Percentiles rank a stretch among this genome's conserved stretches.
Evolutionary conservation across 1,284 basidiomycete species (phyloP).

Genomic region (Cutaneotrichosporon cyanovorans): DNA sequence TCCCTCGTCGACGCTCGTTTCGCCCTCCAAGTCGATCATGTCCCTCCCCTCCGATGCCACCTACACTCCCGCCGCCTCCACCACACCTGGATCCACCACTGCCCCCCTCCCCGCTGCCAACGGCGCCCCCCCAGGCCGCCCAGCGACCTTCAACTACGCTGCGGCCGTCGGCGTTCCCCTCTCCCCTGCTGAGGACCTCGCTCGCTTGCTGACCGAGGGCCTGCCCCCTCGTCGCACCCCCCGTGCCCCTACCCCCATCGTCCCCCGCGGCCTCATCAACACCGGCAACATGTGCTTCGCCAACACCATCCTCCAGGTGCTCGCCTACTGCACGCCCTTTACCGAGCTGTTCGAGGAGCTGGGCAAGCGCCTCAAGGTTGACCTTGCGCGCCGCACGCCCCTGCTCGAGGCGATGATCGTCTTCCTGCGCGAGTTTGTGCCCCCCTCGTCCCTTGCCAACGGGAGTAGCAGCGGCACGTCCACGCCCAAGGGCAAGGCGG

Average conservation of each 20-base stretch:
- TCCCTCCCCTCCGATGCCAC: constrained; percentile 16
- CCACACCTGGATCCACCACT: constrained; percentile 35
- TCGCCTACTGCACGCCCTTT: constrained; percentile 84
- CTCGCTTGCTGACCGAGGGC: constrained; percentile 54
- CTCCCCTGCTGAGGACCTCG: constrained; percentile 53
- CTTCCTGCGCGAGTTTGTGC: constrained; percentile 70
- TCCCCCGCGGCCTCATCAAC: constrained; percentile 79
- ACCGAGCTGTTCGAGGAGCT: constrained; percentile 69
- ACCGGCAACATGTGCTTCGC: constrained; percentile 98
- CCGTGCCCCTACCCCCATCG: constrained; percentile 22
- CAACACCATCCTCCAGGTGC: constrained; percentile 81
- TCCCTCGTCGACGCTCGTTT: constrained; percentile 23
- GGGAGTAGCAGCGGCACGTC: constrained; percentile 14
- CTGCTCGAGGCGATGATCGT: constrained; percentile 74
- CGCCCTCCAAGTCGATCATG: constrained; percentile 21
- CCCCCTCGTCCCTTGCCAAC: constrained; percentile 12
- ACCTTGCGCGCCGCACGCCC: constrained; percentile 55
- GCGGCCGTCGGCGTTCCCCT: constrained; percentile 45
- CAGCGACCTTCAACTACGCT: constrained; percentile 33
- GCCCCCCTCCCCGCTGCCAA: constrained; percentile 58
- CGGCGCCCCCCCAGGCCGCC: constrained; percentile 24
- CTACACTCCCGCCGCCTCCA: no score
- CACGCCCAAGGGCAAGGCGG: constrained; percentile 26
- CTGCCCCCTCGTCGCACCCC: constrained; percentile 17
- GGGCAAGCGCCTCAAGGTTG: constrained; percentile 52